phyloP scores from a whole-genome alignment of 768 basidiomycete species.

The Mycena amicta region DNA sequence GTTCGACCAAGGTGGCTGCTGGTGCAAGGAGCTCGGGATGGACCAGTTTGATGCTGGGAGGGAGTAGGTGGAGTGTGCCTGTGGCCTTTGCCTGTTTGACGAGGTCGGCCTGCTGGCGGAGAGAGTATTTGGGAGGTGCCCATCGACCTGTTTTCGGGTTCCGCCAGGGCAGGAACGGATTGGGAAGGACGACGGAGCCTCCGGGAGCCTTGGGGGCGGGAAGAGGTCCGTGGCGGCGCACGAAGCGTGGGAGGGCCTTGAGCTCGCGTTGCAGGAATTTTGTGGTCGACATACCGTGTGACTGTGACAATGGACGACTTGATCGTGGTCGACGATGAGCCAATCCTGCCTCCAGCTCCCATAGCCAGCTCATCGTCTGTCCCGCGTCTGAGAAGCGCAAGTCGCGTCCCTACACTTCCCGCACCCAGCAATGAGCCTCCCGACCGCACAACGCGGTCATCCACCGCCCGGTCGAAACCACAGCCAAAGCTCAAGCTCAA shows the following conservation, averaged over 20 bases:
- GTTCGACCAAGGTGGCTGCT: not conserved
- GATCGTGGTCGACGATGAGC: slow-evolving; percentile 27
- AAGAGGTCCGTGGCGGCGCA: slow-evolving; percentile 40
- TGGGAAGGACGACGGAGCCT: slow-evolving; percentile 43
- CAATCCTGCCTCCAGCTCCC: slow-evolving; percentile 1
- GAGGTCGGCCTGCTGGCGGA: slow-evolving; percentile 77
- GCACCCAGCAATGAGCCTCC: slow-evolving; percentile 33
- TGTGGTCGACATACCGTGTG: slow-evolving; percentile 33
- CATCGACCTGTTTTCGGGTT: slow-evolving; percentile 66
- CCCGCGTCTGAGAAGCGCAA: slow-evolving; percentile 10
- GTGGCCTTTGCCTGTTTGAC: slow-evolving; percentile 67
- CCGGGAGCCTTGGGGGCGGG: slow-evolving; percentile 25
- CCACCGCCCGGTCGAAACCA: slow-evolving; percentile 49
- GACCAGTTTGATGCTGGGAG: slow-evolving; percentile 65
- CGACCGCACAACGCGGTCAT: slow-evolving; percentile 65
- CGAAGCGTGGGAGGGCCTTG: slow-evolving; percentile 37
- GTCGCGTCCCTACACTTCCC: slow-evolving; percentile 20
- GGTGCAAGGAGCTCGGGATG: slow-evolving; percentile 23
- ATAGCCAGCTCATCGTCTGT: slow-evolving; percentile 7
- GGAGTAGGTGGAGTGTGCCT: slow-evolving; percentile 60
- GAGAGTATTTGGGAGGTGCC: slow-evolving; percentile 70
- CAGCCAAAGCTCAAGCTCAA: slow-evolving; percentile 88
- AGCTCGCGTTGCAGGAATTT: slow-evolving; percentile 52
- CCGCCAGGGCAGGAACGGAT: slow-evolving; percentile 71
- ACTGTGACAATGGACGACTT: slow-evolving; percentile 19